Evolutionary conservation across 345 rosid genomes (phyloP), one percentile per base, ranked within the genome.

Genomic region (Salix caprea): DNA sequence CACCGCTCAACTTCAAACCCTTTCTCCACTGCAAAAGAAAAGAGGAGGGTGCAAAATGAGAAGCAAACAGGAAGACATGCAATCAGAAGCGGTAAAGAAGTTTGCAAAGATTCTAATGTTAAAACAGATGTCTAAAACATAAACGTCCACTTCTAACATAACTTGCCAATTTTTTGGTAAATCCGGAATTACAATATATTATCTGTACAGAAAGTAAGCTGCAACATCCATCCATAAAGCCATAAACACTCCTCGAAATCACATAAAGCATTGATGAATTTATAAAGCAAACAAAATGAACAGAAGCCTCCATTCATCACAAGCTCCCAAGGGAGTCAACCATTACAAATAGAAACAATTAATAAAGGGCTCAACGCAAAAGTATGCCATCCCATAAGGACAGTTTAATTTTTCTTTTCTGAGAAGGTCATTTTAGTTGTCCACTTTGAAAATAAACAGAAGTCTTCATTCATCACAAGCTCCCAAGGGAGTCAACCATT

Each of bases 1-100:
- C 99, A 72, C 99, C 92, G 78, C 99, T 89, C 60, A 96, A 95
- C 87, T 92, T 96, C 91, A 96, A 86, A 69, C 98, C 97, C 81
- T 89, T 93, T 84, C 99, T 92, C 98, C 99, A 96, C 99, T 96
- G 88, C 65, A 77, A 86, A 24, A 65, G 18, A 26, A 67, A 72
- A 65, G 30, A 58, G 62, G 28, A 58, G 62, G 0, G 6, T 58
- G 62, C 5, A 10, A 58, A 8, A 30, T n/a, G 14, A 37, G 44
- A 71, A 65, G 54, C 54, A 32, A 21, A 64, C 28, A 46, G 26
- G 36, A 77, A 62, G 16, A 71, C 48, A 44, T 16, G 14, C 50
- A 34, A 32, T 62, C 69, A 48, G 16, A 56, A 64, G 56, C 36
- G 18, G 39, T 3, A 26, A 26, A 11, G 32, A 36, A 66, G 14